Conservation (phyloP, 768 basidiomycete species). For the Phanerodontia chrysosporium region DNA sequence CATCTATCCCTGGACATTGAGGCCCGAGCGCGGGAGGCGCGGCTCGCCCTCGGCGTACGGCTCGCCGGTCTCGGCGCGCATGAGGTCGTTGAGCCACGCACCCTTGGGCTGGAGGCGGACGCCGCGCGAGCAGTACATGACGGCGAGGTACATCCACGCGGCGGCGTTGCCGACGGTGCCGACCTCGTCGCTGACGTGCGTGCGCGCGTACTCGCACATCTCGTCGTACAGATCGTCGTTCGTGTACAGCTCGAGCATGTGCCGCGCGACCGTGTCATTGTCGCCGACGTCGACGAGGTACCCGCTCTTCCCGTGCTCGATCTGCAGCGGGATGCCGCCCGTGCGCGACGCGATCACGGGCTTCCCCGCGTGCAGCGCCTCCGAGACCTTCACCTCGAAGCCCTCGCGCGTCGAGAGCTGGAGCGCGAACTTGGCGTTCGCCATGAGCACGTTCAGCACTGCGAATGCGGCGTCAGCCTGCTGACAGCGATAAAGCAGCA, state of each 20-base stretch:
- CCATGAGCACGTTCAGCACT: conserved; percentile 87
- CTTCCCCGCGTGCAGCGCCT: conserved; percentile 87
- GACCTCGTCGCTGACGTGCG: conserved; percentile 82
- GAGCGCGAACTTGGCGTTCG: conserved; percentile 83
- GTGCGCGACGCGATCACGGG: conserved; percentile 82
- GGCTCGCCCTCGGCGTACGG: conserved; percentile 65
- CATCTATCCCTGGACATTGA: conserved; percentile 51
- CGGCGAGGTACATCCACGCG: conserved; percentile 65
- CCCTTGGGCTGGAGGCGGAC: conserved; percentile 77
- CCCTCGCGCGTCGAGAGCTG: conserved; percentile 94
- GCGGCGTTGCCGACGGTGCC: conserved; percentile 78
- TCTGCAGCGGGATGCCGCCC: conserved; percentile 92
- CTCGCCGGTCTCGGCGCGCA: conserved; percentile 73
- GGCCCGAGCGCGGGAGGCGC: conserved; percentile 56
- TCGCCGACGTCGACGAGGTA: conserved; percentile 79
- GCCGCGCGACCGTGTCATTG: conserved; percentile 66
- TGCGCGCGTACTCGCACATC: conserved; percentile 34
- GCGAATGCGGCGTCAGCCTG: not conserved
- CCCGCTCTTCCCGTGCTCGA: conserved; percentile 84
- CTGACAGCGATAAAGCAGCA: not conserved
- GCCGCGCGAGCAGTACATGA: conserved; percentile 69
- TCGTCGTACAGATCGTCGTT: conserved; percentile 55
- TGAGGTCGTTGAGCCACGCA: conserved; percentile 80
- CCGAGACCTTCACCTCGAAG: conserved; percentile 96
- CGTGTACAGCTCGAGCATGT: conserved; percentile 75